Conservation (phyloP, 176 grass and related monocot species). For the Poa annua region DNA sequence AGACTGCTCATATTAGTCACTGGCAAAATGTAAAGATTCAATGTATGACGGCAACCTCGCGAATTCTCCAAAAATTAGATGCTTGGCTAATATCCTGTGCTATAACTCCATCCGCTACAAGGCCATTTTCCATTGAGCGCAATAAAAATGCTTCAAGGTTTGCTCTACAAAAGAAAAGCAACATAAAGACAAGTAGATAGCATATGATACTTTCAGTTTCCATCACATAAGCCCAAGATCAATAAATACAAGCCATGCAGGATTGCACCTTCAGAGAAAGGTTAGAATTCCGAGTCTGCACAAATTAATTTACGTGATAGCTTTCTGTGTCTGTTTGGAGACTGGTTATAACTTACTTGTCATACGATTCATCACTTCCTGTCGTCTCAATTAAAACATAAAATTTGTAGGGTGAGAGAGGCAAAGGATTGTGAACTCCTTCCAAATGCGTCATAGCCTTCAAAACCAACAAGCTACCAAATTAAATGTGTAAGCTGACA, state of each 20-base stretch:
- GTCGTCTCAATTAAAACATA: conserved; percentile 95
- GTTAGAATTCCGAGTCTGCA: not conserved
- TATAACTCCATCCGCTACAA: conserved; percentile 80
- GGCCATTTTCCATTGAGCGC: conserved; percentile 80
- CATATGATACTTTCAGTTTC: conserved; percentile 14
- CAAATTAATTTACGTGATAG: conserved; percentile 23
- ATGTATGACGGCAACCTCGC: conserved; percentile 61
- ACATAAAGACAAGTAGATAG: conserved; percentile 28
- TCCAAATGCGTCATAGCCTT: conserved; percentile 86
- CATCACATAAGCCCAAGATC: conserved; percentile 12
- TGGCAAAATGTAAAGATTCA: conserved; percentile 9
- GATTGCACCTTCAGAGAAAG: not conserved
- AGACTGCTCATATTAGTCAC: not conserved
- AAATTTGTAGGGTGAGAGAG: conserved; percentile 63
- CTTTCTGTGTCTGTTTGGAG: conserved; percentile 8
- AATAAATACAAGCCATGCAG: conserved; percentile 21
- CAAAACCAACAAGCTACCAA: conserved; percentile 49
- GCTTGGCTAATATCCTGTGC: conserved; percentile 97
- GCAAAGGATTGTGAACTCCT: conserved; percentile 87
- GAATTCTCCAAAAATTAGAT: conserved; percentile 91
- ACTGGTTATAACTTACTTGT: conserved; percentile 66
- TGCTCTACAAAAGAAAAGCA: conserved; percentile 62
- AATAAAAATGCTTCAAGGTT: conserved; percentile 96
- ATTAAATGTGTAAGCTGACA: conserved; percentile 40
- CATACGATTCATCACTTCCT: conserved; percentile 90